These are phyloP conservation scores for Austroboletus niveus DNA, from an alignment of 1,284 basidiomycete genomes.

Conservation along the genomic window DNA sequence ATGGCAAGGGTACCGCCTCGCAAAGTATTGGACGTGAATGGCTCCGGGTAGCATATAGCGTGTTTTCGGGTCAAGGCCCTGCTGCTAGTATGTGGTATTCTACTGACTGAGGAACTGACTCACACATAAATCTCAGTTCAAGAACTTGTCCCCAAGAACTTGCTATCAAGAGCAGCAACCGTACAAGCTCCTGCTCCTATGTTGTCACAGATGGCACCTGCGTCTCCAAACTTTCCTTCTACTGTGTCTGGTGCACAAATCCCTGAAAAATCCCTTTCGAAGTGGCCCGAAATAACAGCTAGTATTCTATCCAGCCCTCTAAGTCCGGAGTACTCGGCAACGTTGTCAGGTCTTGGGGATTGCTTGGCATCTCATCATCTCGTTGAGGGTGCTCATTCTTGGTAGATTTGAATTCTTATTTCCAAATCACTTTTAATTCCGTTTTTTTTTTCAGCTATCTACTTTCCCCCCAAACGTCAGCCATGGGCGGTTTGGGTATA, in stretches of 20 bases:
- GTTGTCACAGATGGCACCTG: slow-evolving; percentile 49
- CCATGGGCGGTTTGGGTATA: slow-evolving; percentile 66
- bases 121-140: slow-evolving; percentile 53
- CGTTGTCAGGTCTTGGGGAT: slow-evolving; percentile 86
- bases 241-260: slow-evolving; percentile 44
- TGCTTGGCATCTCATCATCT: slow-evolving; percentile 72
- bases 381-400: slow-evolving; percentile 87
- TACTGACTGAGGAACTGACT: background rate
- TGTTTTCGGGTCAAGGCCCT: slow-evolving; percentile 84
- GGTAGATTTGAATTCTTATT: slow-evolving; percentile 46
- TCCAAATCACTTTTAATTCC: slow-evolving; percentile 7
- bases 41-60: slow-evolving; percentile 80
- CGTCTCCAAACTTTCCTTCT: slow-evolving; percentile 62
- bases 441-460: slow-evolving; percentile 62
- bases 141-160: slow-evolving; percentile 66
- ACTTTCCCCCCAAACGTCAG: slow-evolving; percentile 81
- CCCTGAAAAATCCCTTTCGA: slow-evolving; percentile 56
- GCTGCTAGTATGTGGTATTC: slow-evolving; percentile 56
- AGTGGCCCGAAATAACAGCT: slow-evolving; percentile 87
- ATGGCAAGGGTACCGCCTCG: slow-evolving; percentile 11
- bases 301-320: slow-evolving; percentile 81
- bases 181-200: slow-evolving; percentile 42
- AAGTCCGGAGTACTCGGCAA: slow-evolving; percentile 62
- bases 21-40: slow-evolving; percentile 60
- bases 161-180: slow-evolving; percentile 40